phyloP scores from a whole-genome alignment of 306 rosid genomes.

The Medicago arabica region DNA sequence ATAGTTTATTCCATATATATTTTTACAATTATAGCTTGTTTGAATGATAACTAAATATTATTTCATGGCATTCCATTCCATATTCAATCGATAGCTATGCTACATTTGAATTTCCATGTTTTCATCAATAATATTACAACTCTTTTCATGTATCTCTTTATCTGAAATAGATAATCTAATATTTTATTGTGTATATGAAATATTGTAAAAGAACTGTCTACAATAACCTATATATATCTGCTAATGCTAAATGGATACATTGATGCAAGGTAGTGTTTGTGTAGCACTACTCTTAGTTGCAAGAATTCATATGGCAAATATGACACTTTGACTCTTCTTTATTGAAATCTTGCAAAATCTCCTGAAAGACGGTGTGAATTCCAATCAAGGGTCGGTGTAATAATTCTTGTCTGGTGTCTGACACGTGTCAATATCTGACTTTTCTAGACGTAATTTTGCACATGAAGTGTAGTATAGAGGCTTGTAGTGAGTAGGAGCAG shows the following conservation, averaged over 20 bases:
- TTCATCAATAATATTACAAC: slow-evolving; percentile 29
- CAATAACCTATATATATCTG: slow-evolving; percentile 54
- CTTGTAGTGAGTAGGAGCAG: slow-evolving; percentile 50
- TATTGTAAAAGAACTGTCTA: slow-evolving; percentile 61
- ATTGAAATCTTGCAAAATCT: slow-evolving; percentile 45
- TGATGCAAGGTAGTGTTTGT: slow-evolving; percentile 46
- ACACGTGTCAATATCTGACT: background rate
- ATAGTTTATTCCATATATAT: background rate
- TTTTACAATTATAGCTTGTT: background rate
- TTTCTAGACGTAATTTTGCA: slow-evolving; percentile 54
- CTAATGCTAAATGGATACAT: slow-evolving; percentile 51
- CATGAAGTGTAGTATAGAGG: slow-evolving; percentile 56
- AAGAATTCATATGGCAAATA: slow-evolving; percentile 47
- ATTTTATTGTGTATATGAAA: slow-evolving; percentile 57
- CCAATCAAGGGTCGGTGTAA: background rate
- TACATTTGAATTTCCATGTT: background rate
- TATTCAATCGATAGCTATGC: background rate
- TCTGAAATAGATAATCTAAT: slow-evolving; percentile 43
- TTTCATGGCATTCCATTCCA: background rate
- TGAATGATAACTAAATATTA: background rate
- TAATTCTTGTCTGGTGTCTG: background rate
- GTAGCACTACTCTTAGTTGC: slow-evolving; percentile 41
- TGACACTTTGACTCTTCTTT: slow-evolving; percentile 48
- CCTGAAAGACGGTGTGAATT: slow-evolving; percentile 52
- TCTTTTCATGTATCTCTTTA: background rate